A percentile compares a stretch with the other conserved stretches of the same genome.
Conservation (phyloP, 176 grass and related monocot species). For the Lolium rigidum region DNA sequence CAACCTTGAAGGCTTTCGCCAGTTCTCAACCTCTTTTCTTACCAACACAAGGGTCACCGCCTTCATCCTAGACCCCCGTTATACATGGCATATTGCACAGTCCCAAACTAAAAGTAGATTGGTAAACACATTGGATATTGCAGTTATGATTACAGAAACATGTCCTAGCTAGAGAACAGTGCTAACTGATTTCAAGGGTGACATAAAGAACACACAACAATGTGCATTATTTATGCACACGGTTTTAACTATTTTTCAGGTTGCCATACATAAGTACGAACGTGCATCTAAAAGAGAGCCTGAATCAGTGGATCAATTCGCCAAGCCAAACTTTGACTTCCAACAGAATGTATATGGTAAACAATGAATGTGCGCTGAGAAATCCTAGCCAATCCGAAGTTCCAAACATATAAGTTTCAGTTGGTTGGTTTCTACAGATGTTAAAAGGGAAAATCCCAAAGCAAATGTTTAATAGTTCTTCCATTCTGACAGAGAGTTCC, state of each 20-base stretch:
- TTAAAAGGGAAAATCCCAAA: background rate
- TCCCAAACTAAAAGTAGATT: background rate
- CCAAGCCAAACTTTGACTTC: background rate
- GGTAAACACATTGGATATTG: background rate
- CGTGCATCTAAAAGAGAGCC: background rate
- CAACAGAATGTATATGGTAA: too few relatives aligned
- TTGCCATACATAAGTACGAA: background rate
- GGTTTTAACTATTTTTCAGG: background rate
- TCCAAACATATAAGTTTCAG: background rate
- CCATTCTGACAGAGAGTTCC: background rate
- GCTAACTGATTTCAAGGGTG: background rate
- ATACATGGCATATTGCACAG: background rate
- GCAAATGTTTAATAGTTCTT: background rate
- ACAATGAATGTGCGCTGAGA: too few relatives aligned
- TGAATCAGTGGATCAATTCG: background rate
- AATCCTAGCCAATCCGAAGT: too few relatives aligned
- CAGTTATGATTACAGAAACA: background rate
- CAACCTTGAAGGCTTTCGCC: too few relatives aligned
- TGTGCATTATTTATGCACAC: background rate
- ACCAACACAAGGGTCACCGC: background rate
- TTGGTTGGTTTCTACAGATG: background rate
- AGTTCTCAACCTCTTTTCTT: too few relatives aligned
- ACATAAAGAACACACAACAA: background rate
- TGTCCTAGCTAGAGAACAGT: background rate
- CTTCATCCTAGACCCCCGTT: background rate